Base-by-base conservation (phyloP, 768 basidiomycete species). In the Gymnopilus junonius region DNA sequence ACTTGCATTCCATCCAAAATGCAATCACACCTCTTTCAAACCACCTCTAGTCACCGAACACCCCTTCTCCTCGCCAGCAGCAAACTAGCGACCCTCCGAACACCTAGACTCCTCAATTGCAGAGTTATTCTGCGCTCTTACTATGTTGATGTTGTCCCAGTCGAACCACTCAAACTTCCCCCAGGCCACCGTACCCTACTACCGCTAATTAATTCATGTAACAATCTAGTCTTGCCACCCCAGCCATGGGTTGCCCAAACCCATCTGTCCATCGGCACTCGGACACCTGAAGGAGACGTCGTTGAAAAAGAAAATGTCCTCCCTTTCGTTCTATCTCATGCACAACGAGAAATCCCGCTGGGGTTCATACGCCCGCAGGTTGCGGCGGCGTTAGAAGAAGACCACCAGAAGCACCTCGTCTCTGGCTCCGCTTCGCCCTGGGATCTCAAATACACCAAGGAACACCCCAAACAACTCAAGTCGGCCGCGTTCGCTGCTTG, bases 401-500 rank as follows among this genome's bases (percentile, higher is more conserved):
- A 76, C 66, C 75, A 74, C 62, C 69, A 71, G 51, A 71, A 69
- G 27, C 72, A 73, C 55, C 65, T 69, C 29, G 66, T 72, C 15
- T 67, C 69, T n/a, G 74, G 71, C 8, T 62, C 67, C 14, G 69
- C 70, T 8, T 72, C 71, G 17, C 74, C 73, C 25, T 75, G 74
- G 71, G 70, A 71, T 58, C 67, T 74, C 17, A 59, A 61, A 8
- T 75, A 75, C 59, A 67, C 69, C 14, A 65, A 63, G 40, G 63
- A 65, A 17, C 51, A 50, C 37, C 57, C 54, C 34, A 64, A 69
- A 58, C 55, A 56, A 45, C 60, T 70, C 31, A 65, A 65, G 54
- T 65, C 73, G 5, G 68, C 73, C 20, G 70, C 74, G 14, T 77
- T 77, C 63, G 72, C 76, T 14, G 62, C 67, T 31, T 77, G 76